A percentile compares a stretch with the other conserved stretches of the same genome.
phyloP scores from a whole-genome alignment of 192 early-diverging fungal genomes.

The Rhizophagus sp. region DNA sequence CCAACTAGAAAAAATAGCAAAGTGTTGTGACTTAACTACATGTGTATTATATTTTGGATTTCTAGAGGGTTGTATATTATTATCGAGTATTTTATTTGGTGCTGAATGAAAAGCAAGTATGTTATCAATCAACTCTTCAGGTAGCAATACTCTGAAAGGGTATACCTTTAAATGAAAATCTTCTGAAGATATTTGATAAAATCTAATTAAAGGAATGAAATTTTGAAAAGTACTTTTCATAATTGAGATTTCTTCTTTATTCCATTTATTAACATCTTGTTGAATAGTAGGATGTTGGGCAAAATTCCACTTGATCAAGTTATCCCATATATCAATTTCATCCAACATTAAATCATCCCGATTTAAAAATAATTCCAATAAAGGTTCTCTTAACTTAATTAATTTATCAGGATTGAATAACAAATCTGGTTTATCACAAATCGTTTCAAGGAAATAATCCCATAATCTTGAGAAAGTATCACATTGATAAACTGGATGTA shows the following conservation, averaged over 20 bases:
- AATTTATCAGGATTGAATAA: conserved; percentile 4
- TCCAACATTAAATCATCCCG: background rate
- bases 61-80: background rate
- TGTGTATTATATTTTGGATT: background rate
- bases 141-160: background rate
- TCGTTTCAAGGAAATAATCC: background rate
- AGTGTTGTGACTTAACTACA: background rate
- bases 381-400: background rate
- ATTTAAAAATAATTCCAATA: background rate
- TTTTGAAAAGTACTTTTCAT: background rate
- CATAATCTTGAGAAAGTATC: background rate
- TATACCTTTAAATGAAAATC: background rate
- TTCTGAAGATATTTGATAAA: background rate
- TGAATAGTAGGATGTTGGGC: background rate
- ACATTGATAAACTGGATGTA: background rate
- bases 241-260: background rate
- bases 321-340: background rate
- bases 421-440: background rate
- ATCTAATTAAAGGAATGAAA: too few species aligned
- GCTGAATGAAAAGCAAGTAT: background rate
- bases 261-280: background rate
- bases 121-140: background rate
- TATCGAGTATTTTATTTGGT: background rate
- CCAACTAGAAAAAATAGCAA: background rate
- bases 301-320: background rate